Base-by-base conservation (phyloP, 2,329 filamentous ascomycete genomes). In the Pyrenochaeta sp. region DNA sequence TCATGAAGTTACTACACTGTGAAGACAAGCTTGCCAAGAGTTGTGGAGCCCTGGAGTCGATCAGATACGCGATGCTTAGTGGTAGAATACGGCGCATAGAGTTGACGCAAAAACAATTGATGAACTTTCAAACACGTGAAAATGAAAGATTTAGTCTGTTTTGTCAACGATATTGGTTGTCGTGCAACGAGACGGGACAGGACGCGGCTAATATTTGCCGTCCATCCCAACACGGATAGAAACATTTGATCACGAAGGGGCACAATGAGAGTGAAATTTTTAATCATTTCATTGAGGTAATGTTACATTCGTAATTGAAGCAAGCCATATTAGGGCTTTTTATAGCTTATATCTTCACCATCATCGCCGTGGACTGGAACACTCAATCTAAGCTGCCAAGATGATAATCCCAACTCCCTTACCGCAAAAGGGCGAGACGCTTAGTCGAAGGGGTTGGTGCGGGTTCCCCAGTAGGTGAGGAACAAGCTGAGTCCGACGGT, bases 401-500 rank as follows among this genome's bases (percentile, higher is more conserved):
- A 64, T 58, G 56, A 62, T 64, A 63, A 66, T 62, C 56, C 64
- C 52, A 64, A 68, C 61, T 61, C 64, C 63, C 56, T 61, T 37
- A 53, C 58, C 57, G 39, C 52, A 59, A 57, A 32, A 47, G 56
- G 37, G 53, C 42, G 56, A 71, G 53, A 62, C 54, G 55, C 66
- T 85, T 90, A 93, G 76, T 93, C 88, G 80, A 97, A 96, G 60
- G 92, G 92, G 84, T 93, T 94, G 82, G 92, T 95, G 77, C 91
- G 90, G 74, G 94, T 97, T 74, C 94, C 94, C 94, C 94, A 98
- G 91, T 92, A 98, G 77, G 92, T 97, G 72, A 98, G 85, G 87
- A 98, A 92, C 74, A 97, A 78, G 64, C 91, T 93, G 58, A 98
- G 87, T 65, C 94, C 95, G 59, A 98, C 87, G 2, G 95, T 97